phyloP scores from a whole-genome alignment of 345 rosid genomes.

The Capsella bursapastoris region DNA sequence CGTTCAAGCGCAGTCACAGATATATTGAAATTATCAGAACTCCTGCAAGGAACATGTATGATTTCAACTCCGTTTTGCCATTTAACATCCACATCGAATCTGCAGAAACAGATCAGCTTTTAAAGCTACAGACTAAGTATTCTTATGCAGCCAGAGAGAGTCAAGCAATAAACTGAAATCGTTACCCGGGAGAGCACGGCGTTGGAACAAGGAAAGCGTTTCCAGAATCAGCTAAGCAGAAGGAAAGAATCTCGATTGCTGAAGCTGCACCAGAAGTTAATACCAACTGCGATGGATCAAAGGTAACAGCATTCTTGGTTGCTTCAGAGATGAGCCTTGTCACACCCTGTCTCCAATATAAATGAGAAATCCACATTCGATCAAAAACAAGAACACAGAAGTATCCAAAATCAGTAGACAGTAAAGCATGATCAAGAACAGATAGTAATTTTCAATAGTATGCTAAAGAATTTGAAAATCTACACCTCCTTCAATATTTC shows the following conservation, averaged over 20 bases:
- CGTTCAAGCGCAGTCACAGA: constrained; percentile 74
- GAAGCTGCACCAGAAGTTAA: constrained; percentile 72
- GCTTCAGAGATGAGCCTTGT: constrained; percentile 76
- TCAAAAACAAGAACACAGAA: background rate
- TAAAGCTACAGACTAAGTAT: background rate
- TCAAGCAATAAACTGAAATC: background rate
- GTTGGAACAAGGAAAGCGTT: constrained; percentile 97
- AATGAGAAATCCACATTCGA: background rate
- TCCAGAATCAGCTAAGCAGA: constrained; percentile 88
- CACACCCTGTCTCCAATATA: constrained; percentile 55
- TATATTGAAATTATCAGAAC: constrained; percentile 71
- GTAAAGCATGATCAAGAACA: too few relatives aligned
- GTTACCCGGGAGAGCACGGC: constrained; percentile 75
- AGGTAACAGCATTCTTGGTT: constrained; percentile 53
- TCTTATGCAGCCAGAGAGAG: background rate
- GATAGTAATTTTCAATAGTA: too few relatives aligned
- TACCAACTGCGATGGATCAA: constrained; percentile 64
- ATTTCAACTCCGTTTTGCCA: constrained; percentile 93
- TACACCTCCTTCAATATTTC: background rate
- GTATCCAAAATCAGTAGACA: background rate
- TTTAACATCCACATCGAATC: constrained; percentile 76
- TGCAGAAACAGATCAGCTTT: constrained; percentile 40
- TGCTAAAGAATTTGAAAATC: background rate
- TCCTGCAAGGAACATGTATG: constrained; percentile 84
- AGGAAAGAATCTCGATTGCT: constrained; percentile 79